Evolutionary conservation across 257 asterid genomes (phyloP).

Genomic region (Solanum etuberosum): DNA sequence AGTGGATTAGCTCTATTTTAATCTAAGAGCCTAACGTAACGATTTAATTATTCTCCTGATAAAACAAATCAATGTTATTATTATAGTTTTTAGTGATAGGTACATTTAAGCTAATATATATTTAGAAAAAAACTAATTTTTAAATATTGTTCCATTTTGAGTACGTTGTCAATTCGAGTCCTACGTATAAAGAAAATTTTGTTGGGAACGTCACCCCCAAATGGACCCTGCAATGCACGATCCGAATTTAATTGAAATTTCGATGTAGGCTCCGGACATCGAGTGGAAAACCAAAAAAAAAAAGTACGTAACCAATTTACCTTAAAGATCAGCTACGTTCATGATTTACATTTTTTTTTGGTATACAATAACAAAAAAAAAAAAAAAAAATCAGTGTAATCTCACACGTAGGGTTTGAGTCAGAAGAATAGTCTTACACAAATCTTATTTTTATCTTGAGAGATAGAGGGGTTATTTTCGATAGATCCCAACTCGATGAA

Average conservation of each 20-base stretch:
- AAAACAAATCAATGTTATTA: not conserved
- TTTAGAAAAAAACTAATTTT: no score
- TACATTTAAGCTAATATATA: not conserved
- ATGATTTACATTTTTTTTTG: not conserved
- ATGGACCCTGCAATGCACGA: accelerated
- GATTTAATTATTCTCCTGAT: not conserved
- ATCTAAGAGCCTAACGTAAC: not conserved
- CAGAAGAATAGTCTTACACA: no score
- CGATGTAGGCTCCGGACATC: accelerated
- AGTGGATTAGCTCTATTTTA: not conserved
- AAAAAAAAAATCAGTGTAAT: no score
- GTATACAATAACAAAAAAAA: no score
- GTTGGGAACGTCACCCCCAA: accelerated
- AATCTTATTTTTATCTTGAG: accelerated
- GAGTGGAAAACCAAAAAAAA: not conserved
- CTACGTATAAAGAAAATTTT: accelerated
- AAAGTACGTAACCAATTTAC: not conserved
- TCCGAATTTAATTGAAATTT: accelerated
- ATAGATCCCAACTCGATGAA: no score
- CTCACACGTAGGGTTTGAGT: not conserved
- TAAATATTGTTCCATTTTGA: not conserved
- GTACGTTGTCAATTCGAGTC: not conserved
- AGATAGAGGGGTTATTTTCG: no score
- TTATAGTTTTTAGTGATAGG: not conserved
- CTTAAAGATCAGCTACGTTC: not conserved